Percentiles rank a stretch among this genome's conserved stretches.
Conservation (phyloP, 257 asterid genomes). For the Osmanthus fragrans region DNA sequence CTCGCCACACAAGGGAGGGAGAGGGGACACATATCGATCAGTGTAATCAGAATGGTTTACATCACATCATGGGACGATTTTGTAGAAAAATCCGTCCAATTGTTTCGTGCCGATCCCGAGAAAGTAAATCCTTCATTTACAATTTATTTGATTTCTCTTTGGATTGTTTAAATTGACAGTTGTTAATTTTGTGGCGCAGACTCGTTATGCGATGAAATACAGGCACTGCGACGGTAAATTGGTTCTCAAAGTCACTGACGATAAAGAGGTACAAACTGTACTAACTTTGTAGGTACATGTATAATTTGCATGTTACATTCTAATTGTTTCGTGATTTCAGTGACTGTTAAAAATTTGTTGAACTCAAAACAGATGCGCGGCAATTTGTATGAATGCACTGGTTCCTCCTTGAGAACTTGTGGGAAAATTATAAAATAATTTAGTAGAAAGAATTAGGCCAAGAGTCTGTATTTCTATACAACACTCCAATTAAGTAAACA, state of each 20-base stretch:
- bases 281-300: not conserved
- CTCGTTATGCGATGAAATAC: slow-evolving; percentile 84
- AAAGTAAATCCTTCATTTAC: slow-evolving; percentile 35
- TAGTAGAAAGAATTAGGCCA: not conserved
- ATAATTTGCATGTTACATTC: not conserved
- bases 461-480: not conserved
- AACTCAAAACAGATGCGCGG: not conserved
- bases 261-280: slow-evolving; percentile 55
- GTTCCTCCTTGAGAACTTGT: not conserved
- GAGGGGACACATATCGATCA: not conserved
- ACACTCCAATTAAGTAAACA: not conserved
- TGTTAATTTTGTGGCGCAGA: slow-evolving; percentile 40
- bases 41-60: slow-evolving; percentile 56
- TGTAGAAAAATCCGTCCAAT: slow-evolving; percentile 62
- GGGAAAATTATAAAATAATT: not conserved
- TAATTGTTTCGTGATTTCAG: not conserved
- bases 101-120: slow-evolving; percentile 73
- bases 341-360: not conserved
- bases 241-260: slow-evolving; percentile 90
- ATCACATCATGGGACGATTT: slow-evolving; percentile 84
- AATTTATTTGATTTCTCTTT: not conserved
- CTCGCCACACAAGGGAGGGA: not conserved
- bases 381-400: not conserved
- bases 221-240: slow-evolving; percentile 87
- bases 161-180: slow-evolving; percentile 8